These are phyloP conservation scores for Trichoderma asperellum DNA, from an alignment of 2,329 filamentous ascomycete species.

Conservation along the genomic window DNA sequence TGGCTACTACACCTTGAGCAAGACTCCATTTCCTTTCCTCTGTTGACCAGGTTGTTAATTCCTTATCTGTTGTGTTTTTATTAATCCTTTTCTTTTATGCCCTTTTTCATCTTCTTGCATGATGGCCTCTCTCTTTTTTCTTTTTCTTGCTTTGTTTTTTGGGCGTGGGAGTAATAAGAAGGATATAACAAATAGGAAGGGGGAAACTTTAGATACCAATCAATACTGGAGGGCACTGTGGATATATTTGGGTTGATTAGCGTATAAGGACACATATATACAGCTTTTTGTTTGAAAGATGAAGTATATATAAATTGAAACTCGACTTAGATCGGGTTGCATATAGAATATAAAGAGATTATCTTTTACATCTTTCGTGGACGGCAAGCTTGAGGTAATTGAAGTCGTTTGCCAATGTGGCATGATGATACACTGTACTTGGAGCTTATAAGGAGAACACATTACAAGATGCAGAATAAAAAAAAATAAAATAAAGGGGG, in stretches of 20 bases:
- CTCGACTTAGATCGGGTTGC: slow-evolving; percentile 10
- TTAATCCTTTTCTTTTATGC: neutral
- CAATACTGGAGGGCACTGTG: slow-evolving; percentile 23
- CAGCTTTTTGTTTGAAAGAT: slow-evolving; percentile 14
- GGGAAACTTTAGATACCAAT: slow-evolving; percentile 24
- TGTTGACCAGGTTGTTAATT: slow-evolving; percentile 14
- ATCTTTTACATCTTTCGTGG: neutral
- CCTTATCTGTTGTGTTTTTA: neutral
- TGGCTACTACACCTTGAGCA: slow-evolving; percentile 2
- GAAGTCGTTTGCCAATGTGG: neutral
- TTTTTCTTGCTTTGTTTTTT: neutral
- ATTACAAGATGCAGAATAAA: neutral
- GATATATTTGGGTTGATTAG: slow-evolving; percentile 23
- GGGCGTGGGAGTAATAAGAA: slow-evolving; percentile 25
- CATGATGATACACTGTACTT: neutral
- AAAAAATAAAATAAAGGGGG: neutral
- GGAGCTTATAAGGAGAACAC: neutral
- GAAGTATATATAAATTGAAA: slow-evolving; percentile 1
- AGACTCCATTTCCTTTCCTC: slow-evolving; percentile 10
- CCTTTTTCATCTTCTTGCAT: neutral
- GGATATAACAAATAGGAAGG: slow-evolving; percentile 17
- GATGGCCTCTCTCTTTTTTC: neutral
- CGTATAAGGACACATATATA: slow-evolving; percentile 20
- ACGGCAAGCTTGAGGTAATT: too few relatives aligned
- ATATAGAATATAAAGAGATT: slow-evolving; percentile 19